phyloP scores from a whole-genome alignment of 768 basidiomycete genomes.

The Phanerodontia chrysosporium region DNA sequence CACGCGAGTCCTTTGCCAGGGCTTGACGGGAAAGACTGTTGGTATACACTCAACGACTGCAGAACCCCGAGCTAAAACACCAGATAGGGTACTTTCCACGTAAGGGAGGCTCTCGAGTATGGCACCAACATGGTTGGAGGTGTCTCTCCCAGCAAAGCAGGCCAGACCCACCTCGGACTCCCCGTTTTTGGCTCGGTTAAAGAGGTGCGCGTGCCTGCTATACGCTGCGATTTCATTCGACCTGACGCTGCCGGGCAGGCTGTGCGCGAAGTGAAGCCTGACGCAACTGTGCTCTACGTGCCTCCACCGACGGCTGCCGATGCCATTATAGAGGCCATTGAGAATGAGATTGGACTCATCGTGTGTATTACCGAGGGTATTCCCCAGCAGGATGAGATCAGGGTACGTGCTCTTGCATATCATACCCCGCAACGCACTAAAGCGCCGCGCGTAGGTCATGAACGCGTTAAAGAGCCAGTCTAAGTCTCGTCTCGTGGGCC shows the following conservation, averaged over 20 bases:
- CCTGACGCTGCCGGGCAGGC: conserved; percentile 50
- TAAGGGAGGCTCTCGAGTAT: conserved; percentile 86
- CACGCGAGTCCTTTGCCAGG: conserved; percentile 90
- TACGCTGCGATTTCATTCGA: neutral
- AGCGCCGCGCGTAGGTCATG: conserved; percentile 59
- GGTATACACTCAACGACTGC: neutral
- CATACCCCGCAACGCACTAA: neutral
- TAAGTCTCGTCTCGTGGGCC: conserved; percentile 93
- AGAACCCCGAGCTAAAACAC: conserved; percentile 58
- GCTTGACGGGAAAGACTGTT: conserved; percentile 94
- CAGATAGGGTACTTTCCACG: conserved; percentile 92
- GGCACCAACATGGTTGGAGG: conserved; percentile 98
- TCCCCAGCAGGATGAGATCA: conserved; percentile 95
- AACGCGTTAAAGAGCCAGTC: conserved; percentile 93
- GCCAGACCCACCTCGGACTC: conserved; percentile 89
- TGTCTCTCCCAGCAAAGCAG: conserved; percentile 95
- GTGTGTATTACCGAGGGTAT: conserved; percentile 99
- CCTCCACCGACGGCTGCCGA: conserved; percentile 96
- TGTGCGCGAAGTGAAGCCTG: conserved; percentile 79
- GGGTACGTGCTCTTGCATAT: conserved; percentile 39
- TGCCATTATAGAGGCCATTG: conserved; percentile 98
- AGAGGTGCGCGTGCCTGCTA: conserved; percentile 52
- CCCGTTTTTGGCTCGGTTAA: conserved; percentile 90
- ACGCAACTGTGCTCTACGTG: conserved; percentile 95
- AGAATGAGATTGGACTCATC: conserved; percentile 95